A percentile compares a stretch with the other conserved stretches of the same genome.
These are phyloP conservation scores for Tillandsia fasciculata DNA, from an alignment of 176 grass and related monocot species.

Conservation along the genomic window DNA sequence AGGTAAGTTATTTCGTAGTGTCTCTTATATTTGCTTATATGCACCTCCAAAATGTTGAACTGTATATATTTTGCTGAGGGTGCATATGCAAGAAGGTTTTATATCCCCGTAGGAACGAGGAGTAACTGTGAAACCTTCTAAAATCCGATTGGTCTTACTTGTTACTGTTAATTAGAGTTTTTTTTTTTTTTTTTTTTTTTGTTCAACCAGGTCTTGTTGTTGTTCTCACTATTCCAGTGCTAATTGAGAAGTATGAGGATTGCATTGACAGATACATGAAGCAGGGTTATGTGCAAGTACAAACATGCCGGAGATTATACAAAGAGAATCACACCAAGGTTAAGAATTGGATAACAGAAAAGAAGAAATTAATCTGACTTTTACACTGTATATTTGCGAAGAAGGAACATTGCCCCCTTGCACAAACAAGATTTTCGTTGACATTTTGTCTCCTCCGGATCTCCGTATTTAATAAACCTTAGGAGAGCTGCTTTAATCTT, in stretches of 20 bases:
- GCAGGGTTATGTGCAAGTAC: constrained; percentile 16
- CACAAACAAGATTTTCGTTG: not conserved
- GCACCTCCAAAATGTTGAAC: not conserved
- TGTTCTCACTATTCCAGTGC: constrained; percentile 29
- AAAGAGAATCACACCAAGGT: constrained; percentile 12
- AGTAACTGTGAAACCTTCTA: not conserved
- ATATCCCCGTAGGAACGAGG: too few relatives aligned
- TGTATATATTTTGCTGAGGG: not conserved
- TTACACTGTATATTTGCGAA: not conserved
- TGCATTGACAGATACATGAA: constrained; percentile 18
- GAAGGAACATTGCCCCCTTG: not conserved
- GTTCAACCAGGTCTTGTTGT: constrained; percentile 17
- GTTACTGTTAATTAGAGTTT: constrained; percentile 2
- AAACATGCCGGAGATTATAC: constrained; percentile 17
- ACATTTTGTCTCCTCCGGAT: not conserved
- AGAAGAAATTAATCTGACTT: constrained; percentile 18
- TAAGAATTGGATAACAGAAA: constrained; percentile 16
- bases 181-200: not conserved
- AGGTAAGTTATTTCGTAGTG: constrained; percentile 25
- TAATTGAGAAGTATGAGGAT: constrained; percentile 31
- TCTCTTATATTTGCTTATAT: not conserved
- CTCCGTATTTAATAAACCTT: not conserved
- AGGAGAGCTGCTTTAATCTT: not conserved
- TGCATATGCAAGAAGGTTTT: too few relatives aligned
- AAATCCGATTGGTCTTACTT: not conserved